These are phyloP conservation scores for Aspergillus pseudoviridinutans DNA, from an alignment of 2,329 filamentous ascomycete genomes.

Conservation along the genomic window DNA sequence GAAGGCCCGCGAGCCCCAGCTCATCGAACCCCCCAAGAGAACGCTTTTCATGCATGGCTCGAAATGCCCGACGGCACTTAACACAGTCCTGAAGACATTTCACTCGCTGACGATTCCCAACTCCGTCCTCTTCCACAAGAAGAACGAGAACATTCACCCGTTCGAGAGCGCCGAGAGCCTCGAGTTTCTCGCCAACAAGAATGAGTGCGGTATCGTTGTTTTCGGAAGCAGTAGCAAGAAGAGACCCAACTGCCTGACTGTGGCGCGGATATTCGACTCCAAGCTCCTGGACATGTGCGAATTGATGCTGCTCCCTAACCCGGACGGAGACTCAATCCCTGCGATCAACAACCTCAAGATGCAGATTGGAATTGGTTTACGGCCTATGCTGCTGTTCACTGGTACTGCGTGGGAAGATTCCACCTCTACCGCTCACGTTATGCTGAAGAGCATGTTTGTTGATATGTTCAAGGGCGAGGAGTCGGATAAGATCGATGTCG, in stretches of 20 bases:
- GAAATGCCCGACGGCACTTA: slow-evolving; percentile 74
- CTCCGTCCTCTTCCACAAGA: slow-evolving; percentile 90
- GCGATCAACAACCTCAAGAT: slow-evolving; percentile 55
- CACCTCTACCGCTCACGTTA: slow-evolving; percentile 71
- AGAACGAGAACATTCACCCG: slow-evolving; percentile 83
- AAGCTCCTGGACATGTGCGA: slow-evolving; percentile 95
- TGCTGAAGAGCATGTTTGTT: slow-evolving; percentile 79
- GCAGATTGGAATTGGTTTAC: slow-evolving; percentile 68
- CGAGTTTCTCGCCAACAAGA: slow-evolving; percentile 95
- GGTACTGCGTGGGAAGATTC: slow-evolving; percentile 84
- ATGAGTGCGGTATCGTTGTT: slow-evolving; percentile 81
- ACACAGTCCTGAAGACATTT: slow-evolving; percentile 81
- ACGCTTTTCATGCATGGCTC: slow-evolving; percentile 87
- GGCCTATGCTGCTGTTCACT: slow-evolving; percentile 87
- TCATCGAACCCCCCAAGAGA: slow-evolving; percentile 82
- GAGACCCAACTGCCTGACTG: slow-evolving; percentile 82
- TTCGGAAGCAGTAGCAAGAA: slow-evolving; percentile 90
- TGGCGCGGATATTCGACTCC: slow-evolving; percentile 77
- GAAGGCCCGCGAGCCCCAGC: slow-evolving; percentile 87
- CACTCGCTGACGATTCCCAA: slow-evolving; percentile 79
- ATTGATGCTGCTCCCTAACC: slow-evolving; percentile 72
- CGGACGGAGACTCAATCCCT: slow-evolving; percentile 43
- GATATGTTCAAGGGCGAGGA: slow-evolving; percentile 89
- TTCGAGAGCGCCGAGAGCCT: slow-evolving; percentile 86
- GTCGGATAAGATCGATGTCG: slow-evolving; percentile 81